Evolutionary conservation across 2,329 filamentous ascomycete genomes (phyloP), one percentile per base, ranked within the genome.

Genomic region (Parastagonospora nodorum): DNA sequence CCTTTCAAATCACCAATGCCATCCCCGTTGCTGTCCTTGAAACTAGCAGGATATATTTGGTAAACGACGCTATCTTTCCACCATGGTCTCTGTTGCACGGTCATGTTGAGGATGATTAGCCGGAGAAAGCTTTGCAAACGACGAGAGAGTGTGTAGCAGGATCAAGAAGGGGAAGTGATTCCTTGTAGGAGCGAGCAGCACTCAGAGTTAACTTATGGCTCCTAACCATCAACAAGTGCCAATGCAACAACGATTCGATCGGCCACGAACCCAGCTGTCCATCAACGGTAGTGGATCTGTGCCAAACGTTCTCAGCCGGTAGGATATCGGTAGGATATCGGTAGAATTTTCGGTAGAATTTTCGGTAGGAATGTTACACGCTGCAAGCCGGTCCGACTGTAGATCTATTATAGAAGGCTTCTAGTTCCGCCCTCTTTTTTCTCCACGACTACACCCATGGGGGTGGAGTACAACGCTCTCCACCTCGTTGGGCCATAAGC

Each of bases 51-150:
- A 64, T 85, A 86, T 54, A 86, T 80, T 57, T 86, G 82, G 64
- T 86, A 86, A 16, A 85, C 81, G 8, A 80, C 77, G 43, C 77
- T 79, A 65, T 85, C 82, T 58, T 85, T 84, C 83, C 84, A 86
- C 83, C 83, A 86, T 61, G 66, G 66, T 44, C 66, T 65, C 47
- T 66, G 59, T 29, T 58, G 48, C 48, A 71, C 57, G 14, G 66
- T 72, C 69, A 72, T 72, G 24, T 33, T 57, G 53, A 51, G 6
- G 19, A 24, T 9, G 5, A 30, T 10, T 29, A 7, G 14, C 2
- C n/a, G n/a, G 24, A 32, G 27, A 10, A 33, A 45, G 45, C 40
- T 38, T 37, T 37, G 45, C 33, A 46, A 28, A 46, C 35, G 49
- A 42, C 42, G 38, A 40, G 41, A 29, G 19, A 24, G 19, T 24